Conservation (phyloP, 805 yeast genomes). For the Citeromyces matritensis region DNA sequence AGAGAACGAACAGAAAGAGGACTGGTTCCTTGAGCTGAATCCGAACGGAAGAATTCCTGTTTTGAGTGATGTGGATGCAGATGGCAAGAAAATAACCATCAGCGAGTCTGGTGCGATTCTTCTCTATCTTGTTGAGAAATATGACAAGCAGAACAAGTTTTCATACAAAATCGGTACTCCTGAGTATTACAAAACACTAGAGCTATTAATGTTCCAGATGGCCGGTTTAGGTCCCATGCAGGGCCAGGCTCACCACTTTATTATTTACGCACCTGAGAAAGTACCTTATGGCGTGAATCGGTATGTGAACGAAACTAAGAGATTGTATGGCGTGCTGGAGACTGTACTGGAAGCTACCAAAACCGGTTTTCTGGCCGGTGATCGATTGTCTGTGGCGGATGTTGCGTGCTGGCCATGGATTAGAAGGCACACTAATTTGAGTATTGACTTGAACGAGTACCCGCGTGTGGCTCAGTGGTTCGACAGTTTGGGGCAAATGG, state of each 20-base stretch:
- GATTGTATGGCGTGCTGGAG: slow-evolving; percentile 41
- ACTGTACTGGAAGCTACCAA: slow-evolving; percentile 24
- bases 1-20: slow-evolving; percentile 32
- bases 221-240: slow-evolving; percentile 49
- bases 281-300: slow-evolving; percentile 38
- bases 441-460: slow-evolving; percentile 18
- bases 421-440: slow-evolving; percentile 5
- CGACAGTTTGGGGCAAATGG: slow-evolving; percentile 14
- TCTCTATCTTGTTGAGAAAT: slow-evolving; percentile 42
- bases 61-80: slow-evolving; percentile 20
- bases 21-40: slow-evolving; percentile 39
- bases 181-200: slow-evolving; percentile 34
- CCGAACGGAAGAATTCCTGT: slow-evolving; percentile 56
- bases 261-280: slow-evolving; percentile 27
- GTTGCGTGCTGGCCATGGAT: slow-evolving; percentile 34
- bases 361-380: slow-evolving; percentile 44
- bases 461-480: slow-evolving; percentile 26
- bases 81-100: slow-evolving; percentile 27
- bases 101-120: slow-evolving; percentile 52
- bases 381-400: slow-evolving; percentile 46
- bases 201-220: slow-evolving; percentile 41
- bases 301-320: slow-evolving; percentile 30
- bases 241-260: slow-evolving; percentile 43
- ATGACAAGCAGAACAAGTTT: slow-evolving; percentile 35
- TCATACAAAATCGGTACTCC: slow-evolving; percentile 21